phyloP scores from a whole-genome alignment of 306 rosid genomes.

The Lathyrus oleraceus region DNA sequence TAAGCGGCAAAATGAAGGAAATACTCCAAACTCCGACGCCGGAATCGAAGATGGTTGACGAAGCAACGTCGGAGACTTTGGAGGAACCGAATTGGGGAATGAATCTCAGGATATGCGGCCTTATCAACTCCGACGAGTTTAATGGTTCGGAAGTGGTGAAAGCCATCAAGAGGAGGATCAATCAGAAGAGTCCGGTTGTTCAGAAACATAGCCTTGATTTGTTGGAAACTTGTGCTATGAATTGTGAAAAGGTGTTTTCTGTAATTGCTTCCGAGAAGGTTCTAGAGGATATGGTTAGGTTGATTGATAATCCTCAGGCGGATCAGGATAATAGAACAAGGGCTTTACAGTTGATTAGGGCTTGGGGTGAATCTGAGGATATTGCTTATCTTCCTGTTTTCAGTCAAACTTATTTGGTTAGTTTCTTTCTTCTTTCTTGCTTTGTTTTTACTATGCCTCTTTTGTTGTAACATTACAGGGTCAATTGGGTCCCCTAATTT shows the following conservation, averaged over 20 bases:
- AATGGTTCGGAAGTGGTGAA: constrained; percentile 65
- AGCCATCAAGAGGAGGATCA: constrained; percentile 62
- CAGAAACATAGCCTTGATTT: constrained; percentile 70
- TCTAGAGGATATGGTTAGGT: constrained; percentile 61
- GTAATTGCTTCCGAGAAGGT: constrained; percentile 82
- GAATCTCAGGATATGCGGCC: constrained; percentile 68
- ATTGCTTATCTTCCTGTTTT: constrained; percentile 81
- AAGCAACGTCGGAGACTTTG: constrained; percentile 63
- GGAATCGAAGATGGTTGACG: constrained; percentile 78
- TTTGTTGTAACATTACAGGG: neutral
- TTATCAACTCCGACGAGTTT: constrained; percentile 62
- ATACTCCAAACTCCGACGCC: constrained; percentile 66
- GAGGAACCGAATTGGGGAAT: constrained; percentile 75
- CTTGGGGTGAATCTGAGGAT: constrained; percentile 83
- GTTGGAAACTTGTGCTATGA: constrained; percentile 68
- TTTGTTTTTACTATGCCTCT: neutral
- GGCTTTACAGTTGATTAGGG: constrained; percentile 67
- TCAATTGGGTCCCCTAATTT: neutral
- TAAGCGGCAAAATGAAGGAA: constrained; percentile 70
- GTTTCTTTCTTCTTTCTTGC: neutral
- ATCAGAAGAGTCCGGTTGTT: constrained; percentile 46
- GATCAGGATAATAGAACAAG: constrained; percentile 41
- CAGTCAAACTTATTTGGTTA: constrained; percentile 71
- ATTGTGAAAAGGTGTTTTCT: constrained; percentile 80
- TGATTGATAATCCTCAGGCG: constrained; percentile 51